These are phyloP conservation scores for Lunasporangiospora selenospora DNA, from an alignment of 192 early-diverging fungal genomes.

Conservation along the genomic window DNA sequence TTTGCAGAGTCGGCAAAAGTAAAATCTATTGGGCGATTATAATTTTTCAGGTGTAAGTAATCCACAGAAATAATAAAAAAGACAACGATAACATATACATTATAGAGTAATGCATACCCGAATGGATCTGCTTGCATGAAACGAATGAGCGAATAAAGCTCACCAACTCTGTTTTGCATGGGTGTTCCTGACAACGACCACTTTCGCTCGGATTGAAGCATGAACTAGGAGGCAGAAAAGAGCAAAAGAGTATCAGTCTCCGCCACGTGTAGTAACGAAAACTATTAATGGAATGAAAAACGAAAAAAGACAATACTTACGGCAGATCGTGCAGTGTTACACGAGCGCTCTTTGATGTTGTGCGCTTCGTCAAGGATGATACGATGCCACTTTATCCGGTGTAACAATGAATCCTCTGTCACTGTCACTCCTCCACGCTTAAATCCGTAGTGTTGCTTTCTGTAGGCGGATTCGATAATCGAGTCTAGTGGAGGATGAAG, in stretches of 20 bases:
- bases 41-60: background rate
- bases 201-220: slow-evolving; percentile 64
- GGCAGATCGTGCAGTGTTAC: slow-evolving; percentile 84
- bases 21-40: slow-evolving; percentile 74
- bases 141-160: slow-evolving; percentile 90
- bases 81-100: background rate
- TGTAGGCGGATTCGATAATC: slow-evolving; percentile 74
- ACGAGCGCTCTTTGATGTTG: slow-evolving; percentile 88
- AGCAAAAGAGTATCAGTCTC: too few species aligned
- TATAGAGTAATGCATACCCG: slow-evolving; percentile 19
- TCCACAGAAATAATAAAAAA: background rate
- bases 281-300: too few species aligned
- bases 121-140: slow-evolving; percentile 73
- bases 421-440: slow-evolving; percentile 65
- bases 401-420: slow-evolving; percentile 72
- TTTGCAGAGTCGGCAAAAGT: slow-evolving; percentile 82
- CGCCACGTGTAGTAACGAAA: too few species aligned
- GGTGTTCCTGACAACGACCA: slow-evolving; percentile 95
- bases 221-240: slow-evolving; percentile 61
- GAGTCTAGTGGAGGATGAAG: slow-evolving; percentile 60
- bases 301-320: slow-evolving; percentile 34
- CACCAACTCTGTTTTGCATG: slow-evolving; percentile 93
- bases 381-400: slow-evolving; percentile 81
- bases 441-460: slow-evolving; percentile 76
- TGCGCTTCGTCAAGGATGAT: slow-evolving; percentile 90